These are phyloP conservation scores for Vachellia pachyceras DNA, from an alignment of 306 rosid species.

Conservation along the genomic window DNA sequence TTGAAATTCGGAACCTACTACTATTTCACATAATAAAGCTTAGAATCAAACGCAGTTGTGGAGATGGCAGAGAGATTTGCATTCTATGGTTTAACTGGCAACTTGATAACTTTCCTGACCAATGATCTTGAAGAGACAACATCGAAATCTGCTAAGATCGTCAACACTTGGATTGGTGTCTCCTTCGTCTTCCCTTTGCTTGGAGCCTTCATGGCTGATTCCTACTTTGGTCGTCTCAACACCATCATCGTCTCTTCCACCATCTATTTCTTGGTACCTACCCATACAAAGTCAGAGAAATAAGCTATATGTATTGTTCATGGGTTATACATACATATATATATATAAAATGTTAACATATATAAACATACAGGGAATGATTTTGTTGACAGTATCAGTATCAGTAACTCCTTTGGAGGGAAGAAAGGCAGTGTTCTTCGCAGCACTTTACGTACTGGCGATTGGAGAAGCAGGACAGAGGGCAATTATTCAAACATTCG, in stretches of 20 bases:
- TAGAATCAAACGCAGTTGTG: conserved; percentile 15
- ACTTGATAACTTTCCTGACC: background rate
- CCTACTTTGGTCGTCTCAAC: conserved; percentile 17
- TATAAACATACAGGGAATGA: conserved; percentile 40
- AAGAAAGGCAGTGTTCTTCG: conserved; percentile 31
- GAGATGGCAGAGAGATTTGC: conserved; percentile 26
- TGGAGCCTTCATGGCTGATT: conserved; percentile 34
- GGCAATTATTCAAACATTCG: conserved; percentile 61
- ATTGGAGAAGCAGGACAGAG: conserved; percentile 61
- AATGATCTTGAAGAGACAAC: background rate
- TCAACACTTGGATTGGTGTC: conserved; percentile 35
- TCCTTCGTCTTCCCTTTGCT: conserved; percentile 27
- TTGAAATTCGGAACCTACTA: background rate
- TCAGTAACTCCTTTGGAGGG: conserved; percentile 25
- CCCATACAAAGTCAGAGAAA: background rate
- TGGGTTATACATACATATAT: background rate
- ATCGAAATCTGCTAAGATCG: background rate
- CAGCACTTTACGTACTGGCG: conserved; percentile 46
- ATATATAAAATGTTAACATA: background rate
- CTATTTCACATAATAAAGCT: background rate
- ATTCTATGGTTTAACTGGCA: background rate
- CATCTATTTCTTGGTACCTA: background rate
- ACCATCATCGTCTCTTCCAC: conserved; percentile 1
- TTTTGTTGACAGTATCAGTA: conserved; percentile 41
- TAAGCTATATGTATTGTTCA: background rate